Percentiles rank a stretch among this genome's conserved stretches.
These are phyloP conservation scores for Hanseniaspora guilliermondii DNA, from an alignment of 805 yeast species.

Conservation along the genomic window DNA sequence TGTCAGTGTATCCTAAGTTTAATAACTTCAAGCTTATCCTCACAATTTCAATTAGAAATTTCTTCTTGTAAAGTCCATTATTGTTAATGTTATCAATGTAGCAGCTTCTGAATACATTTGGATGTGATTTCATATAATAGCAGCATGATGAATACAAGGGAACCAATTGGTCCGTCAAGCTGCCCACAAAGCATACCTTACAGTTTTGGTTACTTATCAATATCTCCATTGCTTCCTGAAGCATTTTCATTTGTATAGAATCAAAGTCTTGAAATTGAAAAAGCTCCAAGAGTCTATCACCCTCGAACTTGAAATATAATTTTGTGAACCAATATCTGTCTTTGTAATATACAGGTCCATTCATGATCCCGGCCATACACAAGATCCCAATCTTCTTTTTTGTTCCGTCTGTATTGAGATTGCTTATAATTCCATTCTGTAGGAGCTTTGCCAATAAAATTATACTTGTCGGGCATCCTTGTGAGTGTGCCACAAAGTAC, in stretches of 20 bases:
- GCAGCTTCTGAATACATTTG: conserved; percentile 78
- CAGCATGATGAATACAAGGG: conserved; percentile 78
- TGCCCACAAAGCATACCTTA: conserved; percentile 72
- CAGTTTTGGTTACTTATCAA: conserved; percentile 52
- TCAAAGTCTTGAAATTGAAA: conserved; percentile 77
- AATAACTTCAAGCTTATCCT: conserved; percentile 60
- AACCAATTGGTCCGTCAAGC: conserved; percentile 85
- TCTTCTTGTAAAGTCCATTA: conserved; percentile 63
- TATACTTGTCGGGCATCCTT: conserved; percentile 86
- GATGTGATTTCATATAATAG: conserved; percentile 59
- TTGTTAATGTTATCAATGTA: conserved; percentile 46
- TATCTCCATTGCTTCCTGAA: conserved; percentile 51
- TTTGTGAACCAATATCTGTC: conserved; percentile 74
- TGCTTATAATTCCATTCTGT: conserved; percentile 37
- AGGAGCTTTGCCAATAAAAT: conserved; percentile 63
- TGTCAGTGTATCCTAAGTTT: conserved; percentile 71
- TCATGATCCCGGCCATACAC: conserved; percentile 91
- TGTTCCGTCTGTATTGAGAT: conserved; percentile 15
- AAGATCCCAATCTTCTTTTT: conserved; percentile 50
- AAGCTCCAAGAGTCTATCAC: conserved; percentile 70
- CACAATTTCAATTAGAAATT: conserved; percentile 62
- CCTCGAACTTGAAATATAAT: conserved; percentile 84
- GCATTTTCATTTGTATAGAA: conserved; percentile 58
- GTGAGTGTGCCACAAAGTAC: conserved; percentile 90
- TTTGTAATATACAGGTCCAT: conserved; percentile 84